Evolutionary conservation across 139 green algal species (phyloP).

Genomic region (Trebouxia sp.): DNA sequence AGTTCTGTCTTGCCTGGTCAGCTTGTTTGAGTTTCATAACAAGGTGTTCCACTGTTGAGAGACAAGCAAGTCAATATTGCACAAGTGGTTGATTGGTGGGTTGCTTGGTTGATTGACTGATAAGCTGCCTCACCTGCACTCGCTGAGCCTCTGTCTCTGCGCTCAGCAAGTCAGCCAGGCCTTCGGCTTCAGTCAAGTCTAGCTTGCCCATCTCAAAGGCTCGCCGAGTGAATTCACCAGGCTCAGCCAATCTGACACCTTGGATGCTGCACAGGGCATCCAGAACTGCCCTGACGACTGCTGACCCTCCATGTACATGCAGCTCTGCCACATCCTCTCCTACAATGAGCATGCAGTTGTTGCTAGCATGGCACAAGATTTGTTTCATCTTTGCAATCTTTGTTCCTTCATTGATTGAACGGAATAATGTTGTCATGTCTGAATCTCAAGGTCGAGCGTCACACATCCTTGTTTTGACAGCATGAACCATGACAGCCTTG

Average conservation of each 20-base stretch:
- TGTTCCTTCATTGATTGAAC: not conserved
- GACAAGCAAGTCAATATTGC: too few species aligned
- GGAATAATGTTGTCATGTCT: not conserved
- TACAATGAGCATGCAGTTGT: conserved; percentile 11
- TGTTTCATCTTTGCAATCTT: not conserved
- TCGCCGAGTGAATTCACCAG: conserved; percentile 64
- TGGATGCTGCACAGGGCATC: conserved; percentile 38
- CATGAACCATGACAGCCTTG: too few species aligned
- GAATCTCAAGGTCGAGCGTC: not conserved
- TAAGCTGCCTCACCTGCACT: conserved; percentile 19
- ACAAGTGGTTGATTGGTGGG: too few species aligned
- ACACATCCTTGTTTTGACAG: too few species aligned
- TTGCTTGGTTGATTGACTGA: not conserved
- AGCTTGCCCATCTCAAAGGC: conserved; percentile 60
- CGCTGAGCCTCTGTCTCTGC: conserved; percentile 61
- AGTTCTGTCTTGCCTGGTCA: too few species aligned
- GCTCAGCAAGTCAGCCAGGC: conserved; percentile 57
- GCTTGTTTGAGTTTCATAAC: too few species aligned
- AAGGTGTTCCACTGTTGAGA: too few species aligned
- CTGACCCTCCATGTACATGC: conserved; percentile 59
- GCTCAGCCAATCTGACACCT: conserved; percentile 47
- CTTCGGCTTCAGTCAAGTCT: conserved; percentile 61
- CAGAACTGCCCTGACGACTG: conserved; percentile 52
- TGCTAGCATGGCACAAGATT: not conserved
- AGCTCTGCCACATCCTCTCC: conserved; percentile 69